Percentiles rank a stretch among this genome's conserved stretches.
Evolutionary conservation across 441 rosid species (phyloP).

Genomic region (Euphorbia schlechtendalii): DNA sequence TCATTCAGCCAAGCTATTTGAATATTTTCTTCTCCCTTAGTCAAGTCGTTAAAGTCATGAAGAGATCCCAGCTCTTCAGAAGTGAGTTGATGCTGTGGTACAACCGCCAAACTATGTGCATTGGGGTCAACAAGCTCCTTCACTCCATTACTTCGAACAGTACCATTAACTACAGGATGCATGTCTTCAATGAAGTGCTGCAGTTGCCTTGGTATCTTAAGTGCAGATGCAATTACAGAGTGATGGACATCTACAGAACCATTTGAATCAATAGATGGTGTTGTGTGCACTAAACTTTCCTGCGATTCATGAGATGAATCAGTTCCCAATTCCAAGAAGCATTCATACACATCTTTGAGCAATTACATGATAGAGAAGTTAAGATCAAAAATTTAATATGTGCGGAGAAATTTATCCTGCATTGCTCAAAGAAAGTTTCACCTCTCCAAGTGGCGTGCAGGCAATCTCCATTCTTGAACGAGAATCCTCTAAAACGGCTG

Average conservation of each 20-base stretch:
- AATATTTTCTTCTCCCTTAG: slow-evolving; percentile 64
- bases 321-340: slow-evolving; percentile 63
- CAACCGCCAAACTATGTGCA: slow-evolving; percentile 34
- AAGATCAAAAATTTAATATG: slow-evolving; percentile 69
- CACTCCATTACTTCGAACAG: slow-evolving; percentile 19
- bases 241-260: neutral
- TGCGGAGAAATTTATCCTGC: slow-evolving; percentile 66
- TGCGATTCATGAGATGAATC: slow-evolving; percentile 48
- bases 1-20: slow-evolving; percentile 78
- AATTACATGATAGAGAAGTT: slow-evolving; percentile 56
- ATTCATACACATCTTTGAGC: slow-evolving; percentile 70
- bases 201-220: slow-evolving; percentile 13
- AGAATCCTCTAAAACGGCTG: slow-evolving; percentile 26
- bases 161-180: slow-evolving; percentile 21
- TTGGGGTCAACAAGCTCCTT: slow-evolving; percentile 22
- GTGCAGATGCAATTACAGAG: slow-evolving; percentile 4
- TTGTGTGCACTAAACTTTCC: slow-evolving; percentile 37
- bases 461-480: slow-evolving; percentile 50
- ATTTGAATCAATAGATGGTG: slow-evolving; percentile 29
- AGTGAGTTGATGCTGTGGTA: slow-evolving; percentile 45
- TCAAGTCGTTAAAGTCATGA: slow-evolving; percentile 43
- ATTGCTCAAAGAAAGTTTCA: slow-evolving; percentile 67
- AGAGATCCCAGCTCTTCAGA: slow-evolving; percentile 42
- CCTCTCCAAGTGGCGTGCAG: slow-evolving; percentile 69
- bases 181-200: slow-evolving; percentile 16